Conservation (phyloP, 2,329 filamentous ascomycete species). For the Scedosporium aurantiacum region DNA sequence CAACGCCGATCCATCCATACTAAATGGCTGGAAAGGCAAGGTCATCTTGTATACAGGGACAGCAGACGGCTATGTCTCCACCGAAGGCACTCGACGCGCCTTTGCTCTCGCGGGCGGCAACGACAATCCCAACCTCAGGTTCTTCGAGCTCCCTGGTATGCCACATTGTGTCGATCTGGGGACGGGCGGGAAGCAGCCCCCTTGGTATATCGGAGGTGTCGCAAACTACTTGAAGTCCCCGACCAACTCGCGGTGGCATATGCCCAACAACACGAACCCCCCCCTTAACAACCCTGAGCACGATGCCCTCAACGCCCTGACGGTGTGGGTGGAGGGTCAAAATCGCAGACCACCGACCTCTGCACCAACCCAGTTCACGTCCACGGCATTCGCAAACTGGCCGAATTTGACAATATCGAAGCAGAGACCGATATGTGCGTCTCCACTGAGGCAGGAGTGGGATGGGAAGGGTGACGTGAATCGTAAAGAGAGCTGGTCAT, state of each 20-base stretch:
- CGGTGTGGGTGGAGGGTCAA: slow-evolving; percentile 6
- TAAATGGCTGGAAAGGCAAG: slow-evolving; percentile 24
- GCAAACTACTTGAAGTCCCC: slow-evolving; percentile 8
- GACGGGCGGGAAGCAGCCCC: slow-evolving; percentile 18
- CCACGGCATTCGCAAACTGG: background rate
- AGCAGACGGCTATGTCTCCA: slow-evolving; percentile 24
- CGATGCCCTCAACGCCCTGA: slow-evolving; percentile 2
- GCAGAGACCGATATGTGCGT: background rate
- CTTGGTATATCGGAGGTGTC: slow-evolving; percentile 22
- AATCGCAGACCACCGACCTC: background rate
- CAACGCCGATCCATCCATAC: slow-evolving; percentile 11
- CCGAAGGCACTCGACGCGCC: slow-evolving; percentile 20
- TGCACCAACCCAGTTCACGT: background rate
- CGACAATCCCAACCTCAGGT: slow-evolving; percentile 28
- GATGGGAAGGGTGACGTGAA: background rate
- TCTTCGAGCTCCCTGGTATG: slow-evolving; percentile 41
- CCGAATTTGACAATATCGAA: background rate
- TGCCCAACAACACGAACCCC: background rate
- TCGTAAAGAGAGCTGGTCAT: background rate
- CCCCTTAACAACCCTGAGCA: background rate
- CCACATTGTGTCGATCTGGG: slow-evolving; percentile 32
- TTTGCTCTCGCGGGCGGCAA: slow-evolving; percentile 20
- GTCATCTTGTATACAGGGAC: slow-evolving; percentile 30
- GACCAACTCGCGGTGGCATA: background rate
- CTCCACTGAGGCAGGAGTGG: background rate